Evolutionary conservation across 2,329 filamentous ascomycete species (phyloP).

Genomic region (Calonectria hongkongensis): DNA sequence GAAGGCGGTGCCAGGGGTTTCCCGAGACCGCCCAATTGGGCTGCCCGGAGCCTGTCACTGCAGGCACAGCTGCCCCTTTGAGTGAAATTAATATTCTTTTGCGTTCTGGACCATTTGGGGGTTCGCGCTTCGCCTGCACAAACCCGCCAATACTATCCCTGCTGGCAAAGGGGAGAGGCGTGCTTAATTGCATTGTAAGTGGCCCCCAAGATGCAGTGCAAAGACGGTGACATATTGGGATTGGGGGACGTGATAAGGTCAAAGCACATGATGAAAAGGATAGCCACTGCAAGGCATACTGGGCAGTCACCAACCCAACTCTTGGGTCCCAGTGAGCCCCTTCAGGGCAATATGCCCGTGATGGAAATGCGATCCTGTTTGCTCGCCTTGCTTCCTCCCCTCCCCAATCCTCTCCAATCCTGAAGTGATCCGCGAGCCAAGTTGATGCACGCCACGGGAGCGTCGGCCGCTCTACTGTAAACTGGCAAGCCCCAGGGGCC

Average conservation of each 20-base stretch:
- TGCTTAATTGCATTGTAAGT: constrained; percentile 10
- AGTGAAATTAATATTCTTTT: constrained; percentile 33
- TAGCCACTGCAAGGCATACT: background rate
- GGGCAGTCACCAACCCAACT: too few species aligned
- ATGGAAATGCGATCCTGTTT: background rate
- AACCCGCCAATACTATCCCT: constrained; percentile 20
- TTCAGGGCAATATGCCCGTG: background rate
- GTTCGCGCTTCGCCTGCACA: constrained; percentile 34
- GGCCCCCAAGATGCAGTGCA: constrained; percentile 5
- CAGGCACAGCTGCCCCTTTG: constrained; percentile 38
- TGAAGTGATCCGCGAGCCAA: constrained; percentile 21
- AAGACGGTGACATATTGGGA: background rate
- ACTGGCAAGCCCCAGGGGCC: constrained; percentile 50
- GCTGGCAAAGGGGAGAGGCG: background rate
- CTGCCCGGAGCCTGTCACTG: constrained; percentile 28
- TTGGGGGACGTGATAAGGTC: background rate
- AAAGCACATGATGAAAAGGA: background rate
- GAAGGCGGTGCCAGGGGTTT: constrained; percentile 13
- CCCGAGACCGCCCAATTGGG: constrained; percentile 42
- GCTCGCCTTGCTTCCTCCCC: constrained; percentile 12
- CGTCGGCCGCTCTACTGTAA: constrained; percentile 41
- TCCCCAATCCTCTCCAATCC: background rate
- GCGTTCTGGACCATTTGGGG: constrained; percentile 28
- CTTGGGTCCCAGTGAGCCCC: background rate
- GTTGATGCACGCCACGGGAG: constrained; percentile 33